These are phyloP conservation scores for Somion occarium DNA, from an alignment of 1,284 basidiomycete genomes.

Conservation along the genomic window DNA sequence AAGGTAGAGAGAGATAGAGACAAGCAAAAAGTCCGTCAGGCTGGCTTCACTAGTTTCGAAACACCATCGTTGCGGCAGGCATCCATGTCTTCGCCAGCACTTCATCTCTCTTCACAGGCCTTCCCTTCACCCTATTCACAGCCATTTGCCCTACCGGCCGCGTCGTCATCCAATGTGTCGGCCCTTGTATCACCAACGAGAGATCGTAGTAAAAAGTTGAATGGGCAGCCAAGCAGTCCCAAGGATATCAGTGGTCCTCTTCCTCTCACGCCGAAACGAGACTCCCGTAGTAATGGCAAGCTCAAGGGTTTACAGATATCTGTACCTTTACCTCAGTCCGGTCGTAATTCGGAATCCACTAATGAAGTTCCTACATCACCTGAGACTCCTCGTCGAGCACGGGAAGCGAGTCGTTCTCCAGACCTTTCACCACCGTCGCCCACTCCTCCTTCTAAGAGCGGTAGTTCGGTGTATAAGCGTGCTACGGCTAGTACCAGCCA, in stretches of 20 bases:
- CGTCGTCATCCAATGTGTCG: conserved; percentile 39
- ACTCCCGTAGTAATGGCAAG: conserved; percentile 23
- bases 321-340: conserved; percentile 22
- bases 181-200: conserved; percentile 38
- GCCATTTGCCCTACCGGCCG: conserved; percentile 39
- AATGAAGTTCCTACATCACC: conserved; percentile 30
- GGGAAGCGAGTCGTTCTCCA: conserved; percentile 22
- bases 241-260: conserved; percentile 38
- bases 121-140: conserved; percentile 48
- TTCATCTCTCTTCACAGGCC: conserved; percentile 54
- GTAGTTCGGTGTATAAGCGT: conserved; percentile 26
- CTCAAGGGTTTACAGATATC: conserved; percentile 12
- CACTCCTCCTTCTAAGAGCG: conserved; percentile 24
- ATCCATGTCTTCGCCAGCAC: conserved; percentile 66
- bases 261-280: conserved; percentile 33
- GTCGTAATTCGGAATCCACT: conserved; percentile 31
- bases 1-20: conserved; percentile 27
- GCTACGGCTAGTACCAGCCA: conserved; percentile 36
- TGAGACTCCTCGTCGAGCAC: conserved; percentile 43
- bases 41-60: conserved; percentile 52
- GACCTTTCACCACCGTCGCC: conserved; percentile 34
- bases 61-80: conserved; percentile 62
- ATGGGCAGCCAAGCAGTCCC: conserved; percentile 31
- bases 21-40: conserved; percentile 36
- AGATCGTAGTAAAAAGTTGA: conserved; percentile 36